Evolutionary conservation across 345 rosid genomes (phyloP).

Genomic region (Syzygium oleosum): DNA sequence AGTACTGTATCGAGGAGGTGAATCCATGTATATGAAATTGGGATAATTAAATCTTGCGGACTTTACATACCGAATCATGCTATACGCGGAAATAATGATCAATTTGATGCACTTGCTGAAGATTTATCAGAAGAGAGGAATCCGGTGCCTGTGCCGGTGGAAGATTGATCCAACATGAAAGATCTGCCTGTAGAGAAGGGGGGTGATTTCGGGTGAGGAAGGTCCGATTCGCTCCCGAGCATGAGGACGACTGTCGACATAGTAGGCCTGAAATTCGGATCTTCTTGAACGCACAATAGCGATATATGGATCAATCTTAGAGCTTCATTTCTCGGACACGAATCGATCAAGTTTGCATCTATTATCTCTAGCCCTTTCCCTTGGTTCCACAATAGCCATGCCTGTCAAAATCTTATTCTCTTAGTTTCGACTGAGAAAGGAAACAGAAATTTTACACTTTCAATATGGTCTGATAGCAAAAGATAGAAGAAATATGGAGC

Average conservation of each 20-base stretch:
- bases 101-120: background rate
- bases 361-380: conserved; percentile 24
- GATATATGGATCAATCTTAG: conserved; percentile 37
- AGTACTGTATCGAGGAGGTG: background rate
- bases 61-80: background rate
- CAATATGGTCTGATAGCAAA: background rate
- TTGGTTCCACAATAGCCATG: conserved; percentile 34
- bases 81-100: background rate
- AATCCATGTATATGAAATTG: background rate
- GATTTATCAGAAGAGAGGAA: background rate
- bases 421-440: background rate
- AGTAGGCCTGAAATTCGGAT: conserved; percentile 30
- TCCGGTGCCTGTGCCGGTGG: background rate
- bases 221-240: conserved; percentile 33
- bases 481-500: background rate
- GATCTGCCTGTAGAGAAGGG: background rate
- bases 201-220: conserved; percentile 24
- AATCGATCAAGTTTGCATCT: conserved; percentile 11
- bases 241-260: conserved; percentile 37
- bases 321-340: conserved; percentile 11
- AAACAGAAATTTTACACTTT: background rate
- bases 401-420: conserved; percentile 12
- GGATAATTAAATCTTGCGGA: background rate
- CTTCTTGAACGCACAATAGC: conserved; percentile 37
- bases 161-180: background rate